Base-by-base conservation (phyloP, 768 basidiomycete species). In the Suillus placidus region DNA sequence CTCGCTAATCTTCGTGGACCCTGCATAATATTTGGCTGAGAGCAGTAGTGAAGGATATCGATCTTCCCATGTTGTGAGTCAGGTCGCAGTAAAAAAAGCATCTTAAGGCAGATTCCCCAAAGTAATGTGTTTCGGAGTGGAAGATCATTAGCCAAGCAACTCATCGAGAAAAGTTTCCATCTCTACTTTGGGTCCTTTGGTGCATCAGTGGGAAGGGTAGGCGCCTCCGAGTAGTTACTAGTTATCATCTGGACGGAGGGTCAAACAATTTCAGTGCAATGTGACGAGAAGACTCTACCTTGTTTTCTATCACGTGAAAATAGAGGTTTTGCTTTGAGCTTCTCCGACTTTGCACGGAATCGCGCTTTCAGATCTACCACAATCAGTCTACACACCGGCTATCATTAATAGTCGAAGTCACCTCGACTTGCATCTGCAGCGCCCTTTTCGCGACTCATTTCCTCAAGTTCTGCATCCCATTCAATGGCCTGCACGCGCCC, bases 151-250 rank as follows among this genome's bases (percentile, higher is more conserved):
- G n/a, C 74, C 74, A 13, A 92, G 71, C 4, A 92, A 73, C 43
- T 90, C 89, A 66, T 92, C 90, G 37, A 92, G 76, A 70, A 89
- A 92, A 52, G 86, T 88, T 74, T 92, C 84, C 88, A 92, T 87
- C 61, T 87, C 82, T 42, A 77, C 78, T 68, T 85, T 87, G 20
- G 83, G 78, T 57, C 61, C 79, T 81, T 38, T 63, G 71, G 51
- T 6, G 61, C 20, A 37, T 80, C 80, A 0, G 77, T 76, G 0
- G 86, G 87, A 10, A 89, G 78, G 3, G 85, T 85, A 1, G 88
- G 87, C 0, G 87, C 85, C 61, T 85, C 84, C n/a, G 14, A 80
- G 64, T 37, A 73, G n/a, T n/a, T n/a, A n/a, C n/a, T n/a, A 60
- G 4, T 69, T 69, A 69, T 71, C 76, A 73, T 73, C 81, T 80